Percentiles rank a stretch among this genome's conserved stretches.
phyloP scores from a whole-genome alignment of 345 rosid genomes.

The Luvunga scandens region DNA sequence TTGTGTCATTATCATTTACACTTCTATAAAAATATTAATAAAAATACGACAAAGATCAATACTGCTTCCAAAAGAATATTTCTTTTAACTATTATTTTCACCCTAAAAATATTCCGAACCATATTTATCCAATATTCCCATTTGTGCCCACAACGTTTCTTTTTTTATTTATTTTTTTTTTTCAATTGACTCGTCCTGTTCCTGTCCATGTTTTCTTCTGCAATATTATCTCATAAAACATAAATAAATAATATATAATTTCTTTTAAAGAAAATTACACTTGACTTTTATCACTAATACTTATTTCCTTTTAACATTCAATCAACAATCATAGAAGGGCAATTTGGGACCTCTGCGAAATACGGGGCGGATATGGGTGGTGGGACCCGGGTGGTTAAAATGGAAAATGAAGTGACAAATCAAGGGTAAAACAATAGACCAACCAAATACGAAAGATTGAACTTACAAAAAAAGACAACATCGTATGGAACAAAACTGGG shows the following conservation, averaged over 20 bases:
- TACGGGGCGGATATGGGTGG: background rate
- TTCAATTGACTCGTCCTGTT: background rate
- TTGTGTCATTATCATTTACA: constrained; percentile 10
- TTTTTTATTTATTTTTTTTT: background rate
- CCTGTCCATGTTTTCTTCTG: background rate
- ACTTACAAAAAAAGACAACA: background rate
- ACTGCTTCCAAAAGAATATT: background rate
- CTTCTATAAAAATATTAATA: background rate
- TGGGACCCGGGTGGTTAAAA: background rate
- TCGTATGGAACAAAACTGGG: background rate
- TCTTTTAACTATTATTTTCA: background rate
- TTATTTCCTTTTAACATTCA: background rate
- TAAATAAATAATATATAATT: background rate
- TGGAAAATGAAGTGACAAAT: background rate
- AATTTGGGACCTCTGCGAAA: background rate
- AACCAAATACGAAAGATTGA: background rate
- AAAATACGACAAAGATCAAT: background rate
- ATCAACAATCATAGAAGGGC: background rate
- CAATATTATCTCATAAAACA: background rate
- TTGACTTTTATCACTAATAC: background rate
- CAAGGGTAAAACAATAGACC: background rate
- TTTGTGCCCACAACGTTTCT: background rate
- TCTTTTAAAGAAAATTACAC: background rate
- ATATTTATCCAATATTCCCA: constrained; percentile 7
- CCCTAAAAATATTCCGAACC: background rate